Evolutionary conservation across 148 eudicot species (phyloP).

Genomic region (Rhododendron henanense): DNA sequence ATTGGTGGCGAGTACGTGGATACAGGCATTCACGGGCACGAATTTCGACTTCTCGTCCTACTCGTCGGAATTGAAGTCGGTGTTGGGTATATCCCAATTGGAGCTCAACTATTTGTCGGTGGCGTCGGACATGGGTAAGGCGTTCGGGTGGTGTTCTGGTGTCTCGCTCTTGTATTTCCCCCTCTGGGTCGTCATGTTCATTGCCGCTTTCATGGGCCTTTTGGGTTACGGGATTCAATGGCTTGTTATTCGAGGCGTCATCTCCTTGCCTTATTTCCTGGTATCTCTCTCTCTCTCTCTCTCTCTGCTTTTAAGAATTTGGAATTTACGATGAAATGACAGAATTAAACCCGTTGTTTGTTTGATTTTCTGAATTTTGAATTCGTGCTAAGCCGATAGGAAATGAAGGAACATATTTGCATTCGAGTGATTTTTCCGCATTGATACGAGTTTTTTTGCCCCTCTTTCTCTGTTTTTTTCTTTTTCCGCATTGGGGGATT

Average conservation of each 20-base stretch:
- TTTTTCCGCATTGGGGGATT: not conserved
- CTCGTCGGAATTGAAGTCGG: constrained; percentile 62
- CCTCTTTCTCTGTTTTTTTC: not conserved
- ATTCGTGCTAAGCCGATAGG: not conserved
- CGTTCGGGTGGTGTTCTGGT: constrained; percentile 82
- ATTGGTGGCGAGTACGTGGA: constrained; percentile 64
- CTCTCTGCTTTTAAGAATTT: not conserved
- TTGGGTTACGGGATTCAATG: constrained; percentile 73
- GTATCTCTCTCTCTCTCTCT: constrained; percentile 16
- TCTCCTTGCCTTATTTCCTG: constrained; percentile 64
- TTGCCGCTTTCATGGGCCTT: constrained; percentile 61
- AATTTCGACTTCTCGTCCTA: constrained; percentile 86
- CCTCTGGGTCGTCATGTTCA: constrained; percentile 49
- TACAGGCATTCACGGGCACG: constrained; percentile 84
- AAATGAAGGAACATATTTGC: not conserved
- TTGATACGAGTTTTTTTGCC: not conserved
- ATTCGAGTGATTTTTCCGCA: not conserved
- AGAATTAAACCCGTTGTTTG: not conserved
- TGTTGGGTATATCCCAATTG: constrained; percentile 59
- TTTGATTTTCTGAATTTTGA: not conserved
- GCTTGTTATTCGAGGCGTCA: constrained; percentile 40
- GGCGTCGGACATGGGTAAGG: constrained; percentile 83
- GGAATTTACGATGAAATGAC: not conserved
- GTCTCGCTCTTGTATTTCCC: constrained; percentile 61
- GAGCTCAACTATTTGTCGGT: constrained; percentile 68